Evolutionary conservation across 805 yeast species (phyloP), one percentile per base, ranked within the genome.

Genomic region (Wickerhamomyces bovis): DNA sequence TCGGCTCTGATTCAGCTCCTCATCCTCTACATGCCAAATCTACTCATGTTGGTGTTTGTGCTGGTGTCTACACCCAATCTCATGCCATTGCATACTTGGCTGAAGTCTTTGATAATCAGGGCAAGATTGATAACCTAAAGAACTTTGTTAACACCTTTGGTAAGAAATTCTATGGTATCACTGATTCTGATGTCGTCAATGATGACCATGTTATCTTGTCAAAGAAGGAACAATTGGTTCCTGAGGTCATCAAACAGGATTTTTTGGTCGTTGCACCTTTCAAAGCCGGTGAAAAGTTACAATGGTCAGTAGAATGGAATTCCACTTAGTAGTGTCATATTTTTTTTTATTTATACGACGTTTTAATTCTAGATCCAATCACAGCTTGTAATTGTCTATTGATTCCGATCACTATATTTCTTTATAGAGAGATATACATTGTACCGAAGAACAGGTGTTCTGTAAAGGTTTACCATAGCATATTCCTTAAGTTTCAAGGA

Each of bases 1-100:
- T 90, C 62, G 99, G 99, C 7, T 87, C 97, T 1, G 99, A 94
- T 65, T 88, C 97, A 20, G 99, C 99, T 26, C 99, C 99, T 22
- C 99, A 94, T 64, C 95, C 97, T 8, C 60, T 87, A 22, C 77
- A 78, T 52, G 81, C 81, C 49, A 95, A 95, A 66, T 73, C 87
- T 22, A 83, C 76, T 50, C 89, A 80, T 54, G 70, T 73, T 33
- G 92, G 90, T 20, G 97, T 92, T 16, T 89, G 97, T 59, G 99
- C 99, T n/a, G 99, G 99, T 60, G 97, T 94, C 9, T 94, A 78
- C 67, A 87, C 98, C 2, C 99, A 94, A 65, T 77, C 87, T 20
- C 78, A 78, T 56, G 96, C 85, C 2, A 66, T 94, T 18, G 73
- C 89, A 9, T 94, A 92, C 54, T 69, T 94, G 23, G 97, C 98